Evolutionary conservation across 2,329 filamentous ascomycete species (phyloP).

Genomic region (Colletotrichum viniferum): DNA sequence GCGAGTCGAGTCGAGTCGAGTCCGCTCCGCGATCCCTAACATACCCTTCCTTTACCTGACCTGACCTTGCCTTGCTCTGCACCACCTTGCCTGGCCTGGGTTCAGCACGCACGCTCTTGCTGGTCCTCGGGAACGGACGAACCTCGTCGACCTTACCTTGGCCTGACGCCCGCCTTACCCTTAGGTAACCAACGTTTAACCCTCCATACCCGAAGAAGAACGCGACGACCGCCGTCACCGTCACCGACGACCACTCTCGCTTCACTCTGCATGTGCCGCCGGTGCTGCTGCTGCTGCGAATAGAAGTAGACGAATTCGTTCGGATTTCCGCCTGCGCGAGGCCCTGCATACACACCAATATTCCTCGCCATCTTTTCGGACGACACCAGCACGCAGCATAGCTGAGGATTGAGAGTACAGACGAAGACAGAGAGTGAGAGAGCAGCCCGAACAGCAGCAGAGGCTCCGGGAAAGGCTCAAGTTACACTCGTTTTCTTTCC

Average conservation of each 20-base stretch:
- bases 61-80: neutral
- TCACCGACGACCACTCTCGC: neutral
- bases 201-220: constrained; percentile 2
- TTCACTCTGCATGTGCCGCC: neutral
- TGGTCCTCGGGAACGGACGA: neutral
- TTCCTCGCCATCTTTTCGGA: neutral
- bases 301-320: constrained; percentile 1
- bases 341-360: neutral
- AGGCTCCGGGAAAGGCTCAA: neutral
- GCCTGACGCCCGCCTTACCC: neutral
- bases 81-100: neutral
- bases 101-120: neutral
- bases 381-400: neutral
- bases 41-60: constrained; percentile 2
- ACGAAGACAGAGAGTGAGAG: neutral
- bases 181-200: neutral
- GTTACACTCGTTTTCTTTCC: neutral
- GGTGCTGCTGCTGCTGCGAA: neutral
- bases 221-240: neutral
- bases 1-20: constrained; percentile 11
- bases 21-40: constrained; percentile 7
- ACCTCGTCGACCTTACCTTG: neutral
- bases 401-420: neutral
- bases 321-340: neutral
- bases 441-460: neutral